These are phyloP conservation scores for Cucumis hystrix DNA, from an alignment of 306 rosid genomes.

Conservation along the genomic window DNA sequence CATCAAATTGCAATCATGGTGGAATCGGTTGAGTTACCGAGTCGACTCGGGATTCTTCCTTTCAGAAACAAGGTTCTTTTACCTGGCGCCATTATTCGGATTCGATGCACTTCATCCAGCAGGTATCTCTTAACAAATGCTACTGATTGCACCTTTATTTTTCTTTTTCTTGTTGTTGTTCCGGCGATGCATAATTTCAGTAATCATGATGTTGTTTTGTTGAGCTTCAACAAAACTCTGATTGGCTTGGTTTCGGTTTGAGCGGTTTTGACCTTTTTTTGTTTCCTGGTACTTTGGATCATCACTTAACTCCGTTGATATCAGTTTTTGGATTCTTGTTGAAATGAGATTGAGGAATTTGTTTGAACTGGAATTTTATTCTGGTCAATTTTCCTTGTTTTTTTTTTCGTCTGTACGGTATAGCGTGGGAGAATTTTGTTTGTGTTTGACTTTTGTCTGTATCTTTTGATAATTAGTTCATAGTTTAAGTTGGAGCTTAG, in stretches of 20 bases:
- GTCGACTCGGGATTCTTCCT: conserved; percentile 93
- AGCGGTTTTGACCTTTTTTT: background rate
- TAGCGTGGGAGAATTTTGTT: background rate
- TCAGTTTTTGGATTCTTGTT: background rate
- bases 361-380: background rate
- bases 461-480: background rate
- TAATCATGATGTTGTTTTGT: background rate
- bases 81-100: conserved; percentile 93
- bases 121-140: conserved; percentile 27
- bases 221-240: background rate
- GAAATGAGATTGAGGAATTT: background rate
- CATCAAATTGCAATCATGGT: conserved; percentile 42
- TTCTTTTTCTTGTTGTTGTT: background rate
- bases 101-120: conserved; percentile 94
- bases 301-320: background rate
- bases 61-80: conserved; percentile 92
- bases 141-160: background rate
- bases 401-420: background rate
- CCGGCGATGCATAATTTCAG: background rate
- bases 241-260: background rate
- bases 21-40: conserved; percentile 80
- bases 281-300: background rate
- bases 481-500: background rate
- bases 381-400: background rate
- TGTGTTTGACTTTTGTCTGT: background rate